A percentile compares a stretch with the other conserved stretches of the same genome.
These are phyloP conservation scores for Ramalina peruviana DNA, from an alignment of 495 filamentous ascomycete genomes.

Conservation along the genomic window DNA sequence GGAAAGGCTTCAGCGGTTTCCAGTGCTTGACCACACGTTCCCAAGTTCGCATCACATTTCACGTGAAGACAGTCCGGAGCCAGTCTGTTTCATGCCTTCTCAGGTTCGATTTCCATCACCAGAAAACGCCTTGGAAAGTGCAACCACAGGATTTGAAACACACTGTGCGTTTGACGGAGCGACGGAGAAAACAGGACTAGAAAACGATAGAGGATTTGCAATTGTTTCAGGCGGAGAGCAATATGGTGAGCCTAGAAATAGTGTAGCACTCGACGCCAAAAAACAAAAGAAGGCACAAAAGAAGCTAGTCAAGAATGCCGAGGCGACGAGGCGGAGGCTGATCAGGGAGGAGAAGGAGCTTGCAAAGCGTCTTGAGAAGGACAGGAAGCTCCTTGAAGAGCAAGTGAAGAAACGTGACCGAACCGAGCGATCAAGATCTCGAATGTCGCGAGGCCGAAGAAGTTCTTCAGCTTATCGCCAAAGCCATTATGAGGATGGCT, in stretches of 20 bases:
- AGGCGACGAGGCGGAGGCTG: not conserved
- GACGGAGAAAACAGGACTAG: too few species aligned
- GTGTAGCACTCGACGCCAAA: too few species aligned
- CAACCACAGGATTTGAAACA: not conserved
- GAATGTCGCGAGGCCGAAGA: slow-evolving; percentile 2
- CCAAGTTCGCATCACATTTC: slow-evolving; percentile 9
- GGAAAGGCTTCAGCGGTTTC: slow-evolving; percentile 10
- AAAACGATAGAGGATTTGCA: too few species aligned
- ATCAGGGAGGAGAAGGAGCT: slow-evolving; percentile 6
- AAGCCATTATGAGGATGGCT: slow-evolving; percentile 1
- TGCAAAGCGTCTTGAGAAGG: slow-evolving; percentile 6
- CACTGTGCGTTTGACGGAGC: too few species aligned
- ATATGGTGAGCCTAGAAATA: too few species aligned
- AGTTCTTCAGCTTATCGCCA: slow-evolving; percentile 3
- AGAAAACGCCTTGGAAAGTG: slow-evolving; percentile 8
- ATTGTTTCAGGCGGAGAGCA: too few species aligned
- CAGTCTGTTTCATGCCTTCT: not conserved
- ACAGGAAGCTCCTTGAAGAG: slow-evolving; percentile 5
- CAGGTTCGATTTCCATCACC: slow-evolving; percentile 15
- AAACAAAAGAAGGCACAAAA: slow-evolving; percentile 5
- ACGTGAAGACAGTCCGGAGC: not conserved
- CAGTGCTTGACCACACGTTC: slow-evolving; percentile 15
- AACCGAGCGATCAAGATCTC: too few species aligned
- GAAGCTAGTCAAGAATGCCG: slow-evolving; percentile 5
- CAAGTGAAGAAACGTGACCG: not conserved